Evolutionary conservation across 2,329 filamentous ascomycete species (phyloP).

Genomic region (Magnaporthiopsis poae): DNA sequence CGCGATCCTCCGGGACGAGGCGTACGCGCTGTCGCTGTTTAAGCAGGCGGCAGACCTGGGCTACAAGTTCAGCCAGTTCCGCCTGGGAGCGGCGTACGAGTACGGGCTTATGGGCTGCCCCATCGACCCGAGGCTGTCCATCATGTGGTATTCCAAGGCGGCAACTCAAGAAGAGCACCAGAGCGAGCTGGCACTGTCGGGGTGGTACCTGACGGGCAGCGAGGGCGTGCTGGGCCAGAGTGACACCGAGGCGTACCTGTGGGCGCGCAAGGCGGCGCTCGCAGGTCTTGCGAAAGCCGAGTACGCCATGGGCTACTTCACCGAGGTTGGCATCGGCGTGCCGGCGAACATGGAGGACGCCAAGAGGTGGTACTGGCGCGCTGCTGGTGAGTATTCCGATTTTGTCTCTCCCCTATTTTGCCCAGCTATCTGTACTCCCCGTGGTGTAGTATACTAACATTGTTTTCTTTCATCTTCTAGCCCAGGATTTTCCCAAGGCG

Average conservation of each 20-base stretch:
- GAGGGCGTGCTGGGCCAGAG: conserved; percentile 82
- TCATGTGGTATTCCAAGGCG: conserved; percentile 87
- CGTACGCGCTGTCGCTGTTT: conserved; percentile 73
- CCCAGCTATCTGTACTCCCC: neutral
- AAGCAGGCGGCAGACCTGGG: conserved; percentile 75
- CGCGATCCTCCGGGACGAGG: conserved; percentile 68
- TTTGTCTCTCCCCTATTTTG: conserved; percentile 18
- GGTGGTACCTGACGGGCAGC: conserved; percentile 91
- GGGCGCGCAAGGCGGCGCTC: conserved; percentile 86
- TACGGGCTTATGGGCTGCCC: conserved; percentile 76
- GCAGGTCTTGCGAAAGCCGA: conserved; percentile 86
- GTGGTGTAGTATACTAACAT: neutral
- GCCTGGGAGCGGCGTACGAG: conserved; percentile 78
- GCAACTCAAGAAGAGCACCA: conserved; percentile 92
- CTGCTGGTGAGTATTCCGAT: conserved; percentile 67
- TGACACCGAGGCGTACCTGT: conserved; percentile 92
- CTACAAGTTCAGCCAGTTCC: conserved; percentile 91
- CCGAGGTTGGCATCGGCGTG: conserved; percentile 85
- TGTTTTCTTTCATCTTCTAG: conserved; percentile 34
- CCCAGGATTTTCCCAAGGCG: conserved; percentile 89
- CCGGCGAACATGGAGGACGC: conserved; percentile 83
- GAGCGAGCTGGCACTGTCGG: conserved; percentile 70
- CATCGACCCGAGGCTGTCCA: conserved; percentile 74
- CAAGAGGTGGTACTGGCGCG: conserved; percentile 95
- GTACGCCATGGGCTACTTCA: conserved; percentile 97